Evolutionary conservation across 805 yeast genomes (phyloP), one percentile per base, ranked within the genome.

Genomic region (Wickerhamiella azyma): DNA sequence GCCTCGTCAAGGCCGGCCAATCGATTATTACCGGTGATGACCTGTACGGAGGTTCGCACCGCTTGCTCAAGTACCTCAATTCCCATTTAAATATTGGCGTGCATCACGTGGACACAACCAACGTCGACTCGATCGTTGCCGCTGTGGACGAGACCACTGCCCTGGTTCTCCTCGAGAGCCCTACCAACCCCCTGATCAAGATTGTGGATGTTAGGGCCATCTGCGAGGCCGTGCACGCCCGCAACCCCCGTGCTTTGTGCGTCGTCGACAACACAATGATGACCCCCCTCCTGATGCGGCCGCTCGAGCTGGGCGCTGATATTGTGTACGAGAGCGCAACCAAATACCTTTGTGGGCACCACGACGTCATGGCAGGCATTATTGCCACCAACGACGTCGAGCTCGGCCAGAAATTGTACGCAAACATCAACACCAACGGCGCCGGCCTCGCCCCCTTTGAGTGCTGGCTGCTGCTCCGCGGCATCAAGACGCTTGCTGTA

Each of bases 201-300:
- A 83, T 88, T 49, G 78, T 84, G 48, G 94, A 89, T 60, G 75
- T 88, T 45, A 77, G 75, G 50, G 66, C 75, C 29, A 77, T 86
- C 49, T 66, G 86, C 14, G 66, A 67, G 33, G 68, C 74, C 50
- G 86, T 88, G 39, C 92, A 85, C 59, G 60, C 65, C 37, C 68
- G 72, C 37, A 80, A 72, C 58, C 85, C 94, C 14, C 71, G 78
- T 33, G 71, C 81, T 45, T 78, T 85, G 36, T 92, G 85, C 18
- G 94, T 85, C 11, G 88, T 88, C 51, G 96, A 88, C 66, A 88
- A 89, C 69, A 89, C 96, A 49, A 88, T 88, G 97, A 81, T 88
- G 94, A 79, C 94, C 26, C 96, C 96, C 10, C 64, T 88, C 50
- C 70, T 80, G 57, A 78, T 84, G 78, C 72, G 80, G 19, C 96